phyloP scores from a whole-genome alignment of 2,329 filamentous ascomycete species.

The Colletotrichum euphorbiae region DNA sequence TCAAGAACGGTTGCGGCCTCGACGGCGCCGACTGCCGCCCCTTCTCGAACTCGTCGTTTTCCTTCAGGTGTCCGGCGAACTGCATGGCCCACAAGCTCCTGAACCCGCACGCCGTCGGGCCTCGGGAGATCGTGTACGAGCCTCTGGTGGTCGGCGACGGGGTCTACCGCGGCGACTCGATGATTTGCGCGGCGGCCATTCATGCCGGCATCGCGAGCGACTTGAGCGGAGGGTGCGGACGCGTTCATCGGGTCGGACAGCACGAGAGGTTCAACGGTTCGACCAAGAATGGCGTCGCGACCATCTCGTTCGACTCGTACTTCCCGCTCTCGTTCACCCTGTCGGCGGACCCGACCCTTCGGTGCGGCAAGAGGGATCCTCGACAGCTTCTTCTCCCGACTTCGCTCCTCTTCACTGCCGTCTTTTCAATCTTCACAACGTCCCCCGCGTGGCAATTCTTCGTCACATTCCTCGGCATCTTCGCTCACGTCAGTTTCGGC shows the following conservation, averaged over 20 bases:
- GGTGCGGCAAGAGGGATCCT: conserved; percentile 78
- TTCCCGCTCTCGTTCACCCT: conserved; percentile 92
- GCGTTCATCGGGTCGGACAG: conserved; percentile 78
- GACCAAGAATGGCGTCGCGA: conserved; percentile 77
- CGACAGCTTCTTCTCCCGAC: conserved; percentile 89
- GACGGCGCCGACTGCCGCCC: conserved; percentile 81
- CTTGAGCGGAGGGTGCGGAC: conserved; percentile 81
- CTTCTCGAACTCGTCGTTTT: conserved; percentile 75
- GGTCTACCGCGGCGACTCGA: conserved; percentile 89
- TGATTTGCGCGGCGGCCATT: conserved; percentile 86
- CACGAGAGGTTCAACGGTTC: conserved; percentile 72
- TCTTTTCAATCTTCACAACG: conserved; percentile 84
- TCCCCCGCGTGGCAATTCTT: conserved; percentile 87
- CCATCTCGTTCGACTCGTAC: conserved; percentile 83
- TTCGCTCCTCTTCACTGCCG: conserved; percentile 80
- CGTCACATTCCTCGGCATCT: conserved; percentile 82
- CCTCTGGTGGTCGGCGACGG: conserved; percentile 77
- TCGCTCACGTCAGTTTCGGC: conserved; percentile 89
- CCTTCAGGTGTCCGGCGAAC: conserved; percentile 80
- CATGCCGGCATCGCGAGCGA: conserved; percentile 84
- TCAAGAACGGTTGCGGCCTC: conserved; percentile 67
- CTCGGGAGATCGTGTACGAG: conserved; percentile 72
- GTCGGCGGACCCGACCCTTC: conserved; percentile 62
- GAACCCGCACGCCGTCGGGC: conserved; percentile 81
- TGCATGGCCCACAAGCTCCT: conserved; percentile 74